Conservation (phyloP, 257 asterid genomes). For the Solanum pennellii region DNA sequence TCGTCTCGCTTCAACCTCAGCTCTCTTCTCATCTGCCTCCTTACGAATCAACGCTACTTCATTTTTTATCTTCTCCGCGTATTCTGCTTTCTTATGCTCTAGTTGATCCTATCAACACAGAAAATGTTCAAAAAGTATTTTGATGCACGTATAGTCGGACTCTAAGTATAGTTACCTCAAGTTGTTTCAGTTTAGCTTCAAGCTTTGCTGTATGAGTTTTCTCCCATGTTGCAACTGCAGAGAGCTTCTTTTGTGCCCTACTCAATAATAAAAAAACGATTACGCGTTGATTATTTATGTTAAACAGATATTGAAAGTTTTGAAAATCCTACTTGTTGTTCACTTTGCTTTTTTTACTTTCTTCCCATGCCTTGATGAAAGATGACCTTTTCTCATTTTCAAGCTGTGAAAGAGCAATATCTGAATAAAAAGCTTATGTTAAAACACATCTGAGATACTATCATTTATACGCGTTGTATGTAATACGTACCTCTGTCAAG, state of each 20-base stretch:
- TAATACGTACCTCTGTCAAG: conserved; percentile 50
- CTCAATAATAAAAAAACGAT: neutral
- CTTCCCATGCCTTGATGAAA: conserved; percentile 77
- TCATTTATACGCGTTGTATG: too few species aligned
- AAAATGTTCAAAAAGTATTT: too few species aligned
- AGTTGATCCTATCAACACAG: conserved; percentile 36
- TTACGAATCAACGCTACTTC: conserved; percentile 50
- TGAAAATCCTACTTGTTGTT: conserved; percentile 52
- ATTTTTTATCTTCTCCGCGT: conserved; percentile 53
- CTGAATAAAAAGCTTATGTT: conserved; percentile 15
- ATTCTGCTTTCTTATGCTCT: conserved; percentile 60
- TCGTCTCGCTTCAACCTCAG: conserved; percentile 42
- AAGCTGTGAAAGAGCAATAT: conserved; percentile 63
- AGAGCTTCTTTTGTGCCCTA: conserved; percentile 68
- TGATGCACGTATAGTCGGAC: too few species aligned
- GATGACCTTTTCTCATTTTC: conserved; percentile 52
- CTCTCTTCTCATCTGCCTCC: conserved; percentile 68
- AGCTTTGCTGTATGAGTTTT: conserved; percentile 55
- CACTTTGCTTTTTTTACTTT: conserved; percentile 55
- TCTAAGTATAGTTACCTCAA: conserved; percentile 34
- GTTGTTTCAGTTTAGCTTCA: conserved; percentile 48
- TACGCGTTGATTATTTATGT: neutral
- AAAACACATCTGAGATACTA: neutral
- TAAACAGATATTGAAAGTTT: neutral
- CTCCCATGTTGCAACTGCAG: conserved; percentile 65